Conservation (phyloP, 768 basidiomycete genomes). For the Lactifluus pinguis region DNA sequence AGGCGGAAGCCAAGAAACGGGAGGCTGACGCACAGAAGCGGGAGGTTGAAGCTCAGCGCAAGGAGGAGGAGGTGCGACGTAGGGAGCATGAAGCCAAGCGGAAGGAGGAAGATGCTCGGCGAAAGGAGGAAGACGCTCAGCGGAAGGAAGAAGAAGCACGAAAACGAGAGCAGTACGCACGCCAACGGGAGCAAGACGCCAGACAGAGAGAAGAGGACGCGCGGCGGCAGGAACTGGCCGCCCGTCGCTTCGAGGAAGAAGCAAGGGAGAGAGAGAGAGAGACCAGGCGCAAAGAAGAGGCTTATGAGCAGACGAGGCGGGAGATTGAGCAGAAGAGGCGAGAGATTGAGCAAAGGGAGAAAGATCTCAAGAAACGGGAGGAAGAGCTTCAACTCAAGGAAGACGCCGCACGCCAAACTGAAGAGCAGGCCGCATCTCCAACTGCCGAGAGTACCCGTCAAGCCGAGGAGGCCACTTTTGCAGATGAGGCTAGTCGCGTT, state of each 20-base stretch:
- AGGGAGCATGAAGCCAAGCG: slow-evolving; percentile 28
- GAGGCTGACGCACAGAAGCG: slow-evolving; percentile 28
- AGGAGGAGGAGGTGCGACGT: slow-evolving; percentile 26
- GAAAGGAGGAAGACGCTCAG: slow-evolving; percentile 27
- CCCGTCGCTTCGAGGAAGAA: slow-evolving; percentile 28
- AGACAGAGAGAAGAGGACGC: slow-evolving; percentile 24
- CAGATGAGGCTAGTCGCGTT: background rate
- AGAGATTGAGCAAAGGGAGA: slow-evolving; percentile 15
- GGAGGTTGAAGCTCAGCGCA: slow-evolving; percentile 28
- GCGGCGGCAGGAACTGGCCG: slow-evolving; percentile 23
- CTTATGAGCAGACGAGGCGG: slow-evolving; percentile 11
- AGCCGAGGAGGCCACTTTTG: background rate
- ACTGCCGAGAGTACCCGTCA: background rate
- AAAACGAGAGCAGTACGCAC: slow-evolving; percentile 26
- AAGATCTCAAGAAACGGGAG: slow-evolving; percentile 12
- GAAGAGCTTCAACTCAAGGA: slow-evolving; percentile 9
- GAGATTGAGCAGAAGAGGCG: slow-evolving; percentile 12
- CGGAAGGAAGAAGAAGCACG: slow-evolving; percentile 25
- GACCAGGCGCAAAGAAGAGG: slow-evolving; percentile 27
- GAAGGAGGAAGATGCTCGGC: slow-evolving; percentile 22
- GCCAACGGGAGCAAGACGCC: slow-evolving; percentile 31
- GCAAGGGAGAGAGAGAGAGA: slow-evolving; percentile 10
- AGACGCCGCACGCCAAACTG: background rate
- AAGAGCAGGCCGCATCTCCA: background rate
- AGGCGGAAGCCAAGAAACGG: slow-evolving; percentile 25